phyloP scores from a whole-genome alignment of 176 grass and related monocot species.

The Saccharum spontaneum region DNA sequence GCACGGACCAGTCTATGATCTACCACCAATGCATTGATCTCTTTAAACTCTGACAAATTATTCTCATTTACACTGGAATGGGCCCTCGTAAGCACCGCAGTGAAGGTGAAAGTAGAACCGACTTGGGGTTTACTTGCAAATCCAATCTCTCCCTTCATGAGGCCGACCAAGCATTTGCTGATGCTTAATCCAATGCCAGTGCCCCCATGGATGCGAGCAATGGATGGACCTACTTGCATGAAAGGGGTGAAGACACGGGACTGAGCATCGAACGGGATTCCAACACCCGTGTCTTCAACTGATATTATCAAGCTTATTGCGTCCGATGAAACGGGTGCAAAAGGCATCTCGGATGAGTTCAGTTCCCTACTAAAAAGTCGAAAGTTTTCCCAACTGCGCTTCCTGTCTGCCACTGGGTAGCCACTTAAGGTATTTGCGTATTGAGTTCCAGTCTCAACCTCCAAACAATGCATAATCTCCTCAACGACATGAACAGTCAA shows the following conservation, averaged over 20 bases:
- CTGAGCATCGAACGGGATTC: conserved; percentile 87
- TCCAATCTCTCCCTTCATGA: conserved; percentile 98
- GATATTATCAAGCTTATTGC: conserved; percentile 84
- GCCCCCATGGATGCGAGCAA: conserved; percentile 94
- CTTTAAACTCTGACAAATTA: conserved; percentile 62
- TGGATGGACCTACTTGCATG: conserved; percentile 92
- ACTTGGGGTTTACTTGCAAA: conserved; percentile 68
- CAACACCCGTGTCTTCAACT: conserved; percentile 95
- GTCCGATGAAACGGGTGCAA: conserved; percentile 50
- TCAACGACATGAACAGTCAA: conserved; percentile 88
- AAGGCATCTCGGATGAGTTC: conserved; percentile 51
- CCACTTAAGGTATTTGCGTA: conserved; percentile 72
- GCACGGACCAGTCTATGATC: conserved; percentile 76
- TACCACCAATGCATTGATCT: conserved; percentile 80
- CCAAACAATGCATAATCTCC: conserved; percentile 57
- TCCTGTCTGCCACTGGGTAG: conserved; percentile 55
- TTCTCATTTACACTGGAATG: conserved; percentile 44
- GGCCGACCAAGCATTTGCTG: conserved; percentile 90
- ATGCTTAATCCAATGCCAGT: conserved; percentile 98
- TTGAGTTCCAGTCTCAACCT: conserved; percentile 56
- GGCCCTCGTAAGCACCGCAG: conserved; percentile 54
- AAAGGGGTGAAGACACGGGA: conserved; percentile 89
- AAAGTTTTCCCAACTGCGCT: conserved; percentile 74
- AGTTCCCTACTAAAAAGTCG: conserved; percentile 48
- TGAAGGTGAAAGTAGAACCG: conserved; percentile 97